phyloP scores from a whole-genome alignment of 2,329 filamentous ascomycete species.

The Chaetomium sp. region DNA sequence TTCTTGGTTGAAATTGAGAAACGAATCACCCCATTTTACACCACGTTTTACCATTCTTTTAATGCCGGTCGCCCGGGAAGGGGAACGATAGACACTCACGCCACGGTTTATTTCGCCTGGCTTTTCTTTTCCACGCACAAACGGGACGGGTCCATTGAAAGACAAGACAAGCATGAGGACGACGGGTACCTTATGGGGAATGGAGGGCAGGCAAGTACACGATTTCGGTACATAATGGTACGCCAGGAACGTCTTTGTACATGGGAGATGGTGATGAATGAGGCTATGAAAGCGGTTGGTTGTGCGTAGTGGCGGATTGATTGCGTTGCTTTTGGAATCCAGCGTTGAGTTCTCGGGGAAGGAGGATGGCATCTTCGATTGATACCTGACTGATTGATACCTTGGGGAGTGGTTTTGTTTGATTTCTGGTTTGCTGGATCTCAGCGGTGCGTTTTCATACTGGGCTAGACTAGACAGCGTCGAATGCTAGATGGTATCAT shows the following conservation, averaged over 20 bases:
- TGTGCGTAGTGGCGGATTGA: neutral
- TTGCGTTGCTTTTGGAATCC: neutral
- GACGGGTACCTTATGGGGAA: neutral
- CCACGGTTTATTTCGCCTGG: neutral
- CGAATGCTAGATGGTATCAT: conserved; percentile 11
- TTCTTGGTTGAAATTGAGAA: neutral
- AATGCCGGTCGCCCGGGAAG: conserved; percentile 16
- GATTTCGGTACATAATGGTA: conserved; percentile 7
- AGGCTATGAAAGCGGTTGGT: conserved; percentile 2
- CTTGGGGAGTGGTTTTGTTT: conserved; percentile 8
- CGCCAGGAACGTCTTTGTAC: neutral
- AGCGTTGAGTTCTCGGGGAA: neutral
- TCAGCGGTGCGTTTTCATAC: conserved; percentile 11
- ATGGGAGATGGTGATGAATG: conserved; percentile 15
- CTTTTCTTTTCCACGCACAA: neutral
- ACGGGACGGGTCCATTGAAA: neutral
- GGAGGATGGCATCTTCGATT: conserved; percentile 5
- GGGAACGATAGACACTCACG: neutral
- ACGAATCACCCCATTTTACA: neutral
- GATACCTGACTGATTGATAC: conserved; percentile 15
- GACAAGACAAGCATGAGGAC: neutral
- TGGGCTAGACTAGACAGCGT: conserved; percentile 11
- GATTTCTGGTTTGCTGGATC: neutral
- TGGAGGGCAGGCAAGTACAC: neutral
- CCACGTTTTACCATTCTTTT: conserved; percentile 20